phyloP scores from a whole-genome alignment of 192 early-diverging fungal species.

The Rhizoclosmatium globosum region DNA sequence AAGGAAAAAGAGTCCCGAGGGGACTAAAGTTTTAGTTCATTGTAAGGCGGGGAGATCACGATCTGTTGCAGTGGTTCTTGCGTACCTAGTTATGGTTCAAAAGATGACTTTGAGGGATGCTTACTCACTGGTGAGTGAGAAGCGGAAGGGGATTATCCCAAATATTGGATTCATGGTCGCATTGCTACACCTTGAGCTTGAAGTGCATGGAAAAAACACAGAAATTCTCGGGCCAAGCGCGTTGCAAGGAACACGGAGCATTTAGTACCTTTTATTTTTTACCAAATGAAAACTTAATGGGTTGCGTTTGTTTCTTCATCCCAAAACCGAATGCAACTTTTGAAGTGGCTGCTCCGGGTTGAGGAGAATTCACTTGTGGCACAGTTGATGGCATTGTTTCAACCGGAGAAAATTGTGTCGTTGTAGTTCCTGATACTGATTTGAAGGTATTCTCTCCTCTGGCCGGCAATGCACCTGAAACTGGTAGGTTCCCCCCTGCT shows the following conservation, averaged over 20 bases:
- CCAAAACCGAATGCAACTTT: slow-evolving; percentile 43
- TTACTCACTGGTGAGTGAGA: slow-evolving; percentile 70
- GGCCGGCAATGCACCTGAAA: slow-evolving; percentile 5
- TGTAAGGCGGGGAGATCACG: slow-evolving; percentile 80
- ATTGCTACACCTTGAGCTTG: slow-evolving; percentile 71
- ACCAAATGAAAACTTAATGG: slow-evolving; percentile 37
- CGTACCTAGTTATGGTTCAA: slow-evolving; percentile 67
- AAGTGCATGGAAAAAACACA: slow-evolving; percentile 56
- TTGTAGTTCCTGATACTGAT: not conserved
- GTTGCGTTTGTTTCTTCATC: slow-evolving; percentile 22
- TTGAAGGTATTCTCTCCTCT: not conserved
- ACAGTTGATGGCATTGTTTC: slow-evolving; percentile 5
- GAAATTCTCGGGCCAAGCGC: slow-evolving; percentile 3
- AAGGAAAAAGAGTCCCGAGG: slow-evolving; percentile 18
- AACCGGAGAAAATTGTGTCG: not conserved
- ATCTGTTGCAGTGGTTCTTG: slow-evolving; percentile 74
- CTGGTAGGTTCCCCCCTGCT: not conserved
- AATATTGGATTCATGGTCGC: slow-evolving; percentile 83
- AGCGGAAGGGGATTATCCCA: slow-evolving; percentile 73
- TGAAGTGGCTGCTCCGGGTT: slow-evolving; percentile 6
- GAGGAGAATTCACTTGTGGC: slow-evolving; percentile 1
- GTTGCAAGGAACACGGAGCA: not conserved
- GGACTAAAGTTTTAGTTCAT: slow-evolving; percentile 72
- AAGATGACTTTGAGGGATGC: slow-evolving; percentile 70
- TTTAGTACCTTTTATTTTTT: slow-evolving; percentile 14